These are phyloP conservation scores for Hygrocybe coccinea DNA, from an alignment of 768 basidiomycete species.

Conservation along the genomic window DNA sequence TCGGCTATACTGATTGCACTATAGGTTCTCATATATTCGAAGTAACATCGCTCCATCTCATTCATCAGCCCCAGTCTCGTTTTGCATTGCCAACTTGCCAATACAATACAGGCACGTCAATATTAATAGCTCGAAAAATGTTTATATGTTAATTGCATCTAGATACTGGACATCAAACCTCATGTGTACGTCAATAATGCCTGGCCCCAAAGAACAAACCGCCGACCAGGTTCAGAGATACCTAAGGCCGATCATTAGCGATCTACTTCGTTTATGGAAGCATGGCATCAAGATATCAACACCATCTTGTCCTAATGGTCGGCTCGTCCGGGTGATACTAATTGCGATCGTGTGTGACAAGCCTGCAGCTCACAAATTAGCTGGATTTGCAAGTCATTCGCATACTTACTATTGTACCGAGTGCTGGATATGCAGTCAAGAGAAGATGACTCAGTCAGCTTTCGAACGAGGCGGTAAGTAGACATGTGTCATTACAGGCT, in stretches of 20 bases:
- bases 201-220: conserved; percentile 24
- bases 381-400: conserved; percentile 25
- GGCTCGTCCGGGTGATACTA: conserved; percentile 26
- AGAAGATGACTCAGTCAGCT: conserved; percentile 3
- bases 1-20: no score
- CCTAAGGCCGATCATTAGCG: conserved; percentile 21
- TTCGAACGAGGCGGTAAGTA: not conserved
- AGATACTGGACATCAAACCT: conserved; percentile 26
- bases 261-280: no score
- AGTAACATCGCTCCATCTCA: no score
- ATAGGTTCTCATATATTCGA: no score
- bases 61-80: no score
- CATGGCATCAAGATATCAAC: no score
- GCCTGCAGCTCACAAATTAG: conserved; percentile 34
- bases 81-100: not conserved
- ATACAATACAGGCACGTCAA: not conserved
- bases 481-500: no score
- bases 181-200: no score
- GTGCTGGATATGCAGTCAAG: no score
- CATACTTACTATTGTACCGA: conserved; percentile 33
- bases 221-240: conserved; percentile 25
- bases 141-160: not conserved
- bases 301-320: no score
- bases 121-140: not conserved
- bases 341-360: conserved; percentile 35